Evolutionary conservation across 768 basidiomycete species (phyloP).

Genomic region (Russula virescens): DNA sequence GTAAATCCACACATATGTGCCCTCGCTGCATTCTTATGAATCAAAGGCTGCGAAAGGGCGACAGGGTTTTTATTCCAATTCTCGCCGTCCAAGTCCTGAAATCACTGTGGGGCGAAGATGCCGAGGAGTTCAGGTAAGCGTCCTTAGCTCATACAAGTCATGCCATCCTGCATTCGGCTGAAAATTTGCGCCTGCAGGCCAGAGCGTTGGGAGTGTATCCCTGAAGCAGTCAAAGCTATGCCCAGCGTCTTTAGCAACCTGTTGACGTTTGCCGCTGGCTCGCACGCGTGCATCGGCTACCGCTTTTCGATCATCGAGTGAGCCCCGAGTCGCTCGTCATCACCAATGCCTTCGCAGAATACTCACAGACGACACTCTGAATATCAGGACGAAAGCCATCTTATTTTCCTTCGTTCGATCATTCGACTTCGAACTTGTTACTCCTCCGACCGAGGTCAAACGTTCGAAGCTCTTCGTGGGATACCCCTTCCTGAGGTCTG

Average conservation of each 20-base stretch:
- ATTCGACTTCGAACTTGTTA: conserved; percentile 25
- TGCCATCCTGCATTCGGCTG: neutral
- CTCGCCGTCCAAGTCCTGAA: conserved; percentile 15
- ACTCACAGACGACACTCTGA: neutral
- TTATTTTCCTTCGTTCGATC: conserved; percentile 26
- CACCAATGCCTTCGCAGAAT: too few relatives aligned
- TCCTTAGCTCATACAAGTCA: neutral
- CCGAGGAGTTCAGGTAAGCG: conserved; percentile 27
- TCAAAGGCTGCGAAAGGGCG: conserved; percentile 13
- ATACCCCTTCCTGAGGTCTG: conserved; percentile 15
- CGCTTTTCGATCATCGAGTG: conserved; percentile 24
- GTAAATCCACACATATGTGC: neutral
- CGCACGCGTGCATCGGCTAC: conserved; percentile 25
- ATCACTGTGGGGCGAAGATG: conserved; percentile 24
- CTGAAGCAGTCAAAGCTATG: conserved; percentile 7
- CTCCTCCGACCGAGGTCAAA: conserved; percentile 6
- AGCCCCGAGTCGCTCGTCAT: neutral
- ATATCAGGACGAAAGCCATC: conserved; percentile 26
- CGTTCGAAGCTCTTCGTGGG: conserved; percentile 13
- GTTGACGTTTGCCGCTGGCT: conserved; percentile 18
- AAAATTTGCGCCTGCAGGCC: conserved; percentile 6
- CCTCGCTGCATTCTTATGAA: neutral
- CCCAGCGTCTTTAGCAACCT: conserved; percentile 20
- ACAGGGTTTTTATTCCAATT: conserved; percentile 16
- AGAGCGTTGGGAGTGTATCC: conserved; percentile 24